Base-by-base conservation (phyloP, 305 asterid species). In the Fraxinus baroniana region DNA sequence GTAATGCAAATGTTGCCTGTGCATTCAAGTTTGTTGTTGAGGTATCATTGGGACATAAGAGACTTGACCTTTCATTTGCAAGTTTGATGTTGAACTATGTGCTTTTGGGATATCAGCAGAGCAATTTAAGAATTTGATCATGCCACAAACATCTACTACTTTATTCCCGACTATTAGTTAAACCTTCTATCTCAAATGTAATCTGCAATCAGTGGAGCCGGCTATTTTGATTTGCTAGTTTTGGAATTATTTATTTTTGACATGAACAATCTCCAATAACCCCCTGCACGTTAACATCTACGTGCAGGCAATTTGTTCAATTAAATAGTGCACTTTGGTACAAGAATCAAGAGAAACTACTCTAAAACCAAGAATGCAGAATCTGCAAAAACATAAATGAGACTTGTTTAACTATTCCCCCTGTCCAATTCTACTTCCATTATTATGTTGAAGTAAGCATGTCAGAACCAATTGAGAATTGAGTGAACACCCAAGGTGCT, bases 21-120 rank as follows among this genome's bases (percentile, higher is more conserved):
- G 98, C 97, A 55, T 96, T 96, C 92, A 96, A 96, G 91, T 96
- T 96, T 89, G 98, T 94, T 22, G 99, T 96, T 88, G 98, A 96
- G 99, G 99, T 96, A 94, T 75, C 68, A 15, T 77, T 81, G 72
- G 33, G 57, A 73, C 78, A 22, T 77, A 74, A 68, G 55, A 60
- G 71, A 60, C 15, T 60, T 5, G 22, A 60, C 7, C 71, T 60
- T 60, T 60, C 71, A 60, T 60, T 60, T 60, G 70, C 30, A 20
- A 20, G 13, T 20, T 60, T 20, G 30, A 60, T 60, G 71, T 60
- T 60, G 3, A 60, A 60, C 30, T 52, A 52, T 20, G 71, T 60
- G 71, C 71, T 20, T 22, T 60, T 60, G 10, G 71, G 24, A 55
- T 55, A 55, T 60, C 30, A 18, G 30, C 24, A 20, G 30, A 60